Base-by-base conservation (phyloP, 768 basidiomycete genomes). In the Hygrophoropsis aurantiaca region DNA sequence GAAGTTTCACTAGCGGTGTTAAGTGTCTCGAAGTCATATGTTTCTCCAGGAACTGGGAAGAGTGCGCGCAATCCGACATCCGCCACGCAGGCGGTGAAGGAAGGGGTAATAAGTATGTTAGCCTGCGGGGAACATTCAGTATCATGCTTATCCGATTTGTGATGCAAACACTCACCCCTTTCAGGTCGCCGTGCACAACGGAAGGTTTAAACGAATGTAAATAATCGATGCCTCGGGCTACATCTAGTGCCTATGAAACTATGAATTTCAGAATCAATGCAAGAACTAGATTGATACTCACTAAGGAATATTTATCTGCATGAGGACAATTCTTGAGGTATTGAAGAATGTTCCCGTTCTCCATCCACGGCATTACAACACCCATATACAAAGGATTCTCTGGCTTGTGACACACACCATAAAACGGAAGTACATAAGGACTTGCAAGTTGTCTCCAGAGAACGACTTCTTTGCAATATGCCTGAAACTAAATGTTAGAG, bases 161-260 rank as follows among this genome's bases (percentile, higher is more conserved):
- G n/a, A n/a, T n/a, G n/a, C n/a, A n/a, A n/a, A n/a, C n/a, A n/a
- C n/a, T n/a, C n/a, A n/a, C n/a, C n/a, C n/a, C n/a, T n/a, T n/a
- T n/a, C n/a, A n/a, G n/a, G n/a, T n/a, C n/a, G n/a, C n/a, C n/a
- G n/a, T n/a, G n/a, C n/a, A n/a, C n/a, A n/a, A n/a, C n/a, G n/a
- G n/a, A n/a, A n/a, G n/a, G n/a, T n/a, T n/a, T n/a, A n/a, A n/a
- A n/a, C n/a, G n/a, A n/a, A n/a, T n/a, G n/a, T n/a, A n/a, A n/a
- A n/a, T n/a, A n/a, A n/a, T 62, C 40, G 37, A 78, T 50, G 13
- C 76, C 76, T 18, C 67, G 59, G 21, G 69, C 68, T 18, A 75
- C 59, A 43, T 78, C 76, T 11, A 71, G 55, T 34, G 75, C 65
- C 75, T 77, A 39, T n/a, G 16, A 5, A 20, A 35, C 27, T 5